Conservation (phyloP, 2,329 filamentous ascomycete genomes). For the Ilyonectria robusta region DNA sequence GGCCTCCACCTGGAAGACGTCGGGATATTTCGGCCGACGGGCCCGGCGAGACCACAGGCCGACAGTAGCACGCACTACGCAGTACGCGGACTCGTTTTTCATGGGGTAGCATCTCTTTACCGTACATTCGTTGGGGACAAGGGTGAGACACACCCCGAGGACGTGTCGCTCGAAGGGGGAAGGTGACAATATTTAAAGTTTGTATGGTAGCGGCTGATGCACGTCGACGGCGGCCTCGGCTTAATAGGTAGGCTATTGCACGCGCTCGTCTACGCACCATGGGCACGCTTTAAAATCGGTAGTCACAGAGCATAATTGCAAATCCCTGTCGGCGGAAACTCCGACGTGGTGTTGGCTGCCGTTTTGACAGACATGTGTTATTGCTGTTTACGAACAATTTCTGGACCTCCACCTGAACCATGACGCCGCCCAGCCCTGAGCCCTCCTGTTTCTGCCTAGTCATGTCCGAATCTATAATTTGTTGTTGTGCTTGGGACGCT, state of each 20-base stretch:
- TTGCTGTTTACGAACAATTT: not conserved
- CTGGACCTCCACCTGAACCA: slow-evolving; percentile 11
- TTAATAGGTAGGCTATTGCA: not conserved
- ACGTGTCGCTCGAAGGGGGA: slow-evolving; percentile 11
- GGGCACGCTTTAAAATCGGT: not conserved
- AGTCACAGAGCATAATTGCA: not conserved
- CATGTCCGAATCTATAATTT: not conserved
- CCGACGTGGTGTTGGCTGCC: not conserved
- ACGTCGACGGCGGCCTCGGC: slow-evolving; percentile 10
- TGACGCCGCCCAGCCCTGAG: slow-evolving; percentile 16
- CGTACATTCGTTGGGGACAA: not conserved
- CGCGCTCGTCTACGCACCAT: slow-evolving; percentile 7
- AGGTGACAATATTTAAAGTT: slow-evolving; percentile 29
- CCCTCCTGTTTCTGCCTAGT: not conserved
- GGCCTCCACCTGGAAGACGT: no score
- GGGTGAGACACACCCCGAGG: not conserved
- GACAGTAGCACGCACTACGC: no score
- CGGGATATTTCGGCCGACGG: no score
- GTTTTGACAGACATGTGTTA: not conserved
- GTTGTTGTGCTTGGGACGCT: not conserved
- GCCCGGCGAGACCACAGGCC: no score
- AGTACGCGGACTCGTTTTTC: not conserved
- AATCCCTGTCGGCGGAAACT: not conserved
- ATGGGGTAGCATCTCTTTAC: slow-evolving; percentile 6
- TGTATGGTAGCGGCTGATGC: slow-evolving; percentile 34